Evolutionary conservation across 257 asterid species (phyloP).

Genomic region (Pogostemon cablin): DNA sequence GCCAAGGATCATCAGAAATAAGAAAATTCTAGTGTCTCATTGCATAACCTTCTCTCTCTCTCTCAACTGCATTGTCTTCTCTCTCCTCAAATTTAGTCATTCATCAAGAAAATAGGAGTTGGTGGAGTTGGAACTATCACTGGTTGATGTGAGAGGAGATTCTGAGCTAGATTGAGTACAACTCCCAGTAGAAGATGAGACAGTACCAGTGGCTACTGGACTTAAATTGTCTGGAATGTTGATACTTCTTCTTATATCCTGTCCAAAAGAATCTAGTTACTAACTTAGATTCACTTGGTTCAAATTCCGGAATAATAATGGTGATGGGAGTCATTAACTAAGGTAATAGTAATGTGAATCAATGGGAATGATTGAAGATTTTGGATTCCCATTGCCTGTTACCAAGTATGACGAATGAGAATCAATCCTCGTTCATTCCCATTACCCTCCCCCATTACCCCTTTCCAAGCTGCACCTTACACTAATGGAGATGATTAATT

Average conservation of each 20-base stretch:
- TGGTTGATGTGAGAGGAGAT: constrained; percentile 57
- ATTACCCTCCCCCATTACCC: no score
- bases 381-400: no score
- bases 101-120: constrained; percentile 37
- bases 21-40: constrained; percentile 52
- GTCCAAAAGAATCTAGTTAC: constrained; percentile 22
- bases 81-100: constrained; percentile 11
- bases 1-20: constrained; percentile 53
- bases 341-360: no score
- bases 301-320: no score
- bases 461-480: no score
- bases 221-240: constrained; percentile 39
- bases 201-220: constrained; percentile 36
- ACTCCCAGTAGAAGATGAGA: neutral
- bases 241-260: constrained; percentile 64
- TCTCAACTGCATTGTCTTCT: neutral
- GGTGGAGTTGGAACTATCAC: constrained; percentile 57
- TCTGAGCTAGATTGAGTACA: constrained; percentile 45
- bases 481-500: no score
- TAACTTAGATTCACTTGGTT: neutral
- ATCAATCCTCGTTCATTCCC: no score
- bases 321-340: no score
- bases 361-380: no score
- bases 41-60: constrained; percentile 2
- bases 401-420: no score